Evolutionary conservation across 495 filamentous ascomycete genomes (phyloP).

Genomic region (Penicillium bovifimosum): DNA sequence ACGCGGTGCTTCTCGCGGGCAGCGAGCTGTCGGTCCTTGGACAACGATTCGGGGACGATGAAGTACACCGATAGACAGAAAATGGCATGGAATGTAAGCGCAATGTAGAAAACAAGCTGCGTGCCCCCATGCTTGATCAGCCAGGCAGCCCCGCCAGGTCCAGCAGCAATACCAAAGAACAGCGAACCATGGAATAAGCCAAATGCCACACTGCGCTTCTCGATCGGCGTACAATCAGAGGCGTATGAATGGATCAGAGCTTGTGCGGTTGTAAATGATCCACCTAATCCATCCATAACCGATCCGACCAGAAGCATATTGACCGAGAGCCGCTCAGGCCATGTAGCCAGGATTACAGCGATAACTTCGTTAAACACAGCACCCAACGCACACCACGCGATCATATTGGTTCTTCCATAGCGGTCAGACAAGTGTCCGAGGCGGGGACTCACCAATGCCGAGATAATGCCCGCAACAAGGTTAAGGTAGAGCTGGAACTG

Average conservation of each 20-base stretch:
- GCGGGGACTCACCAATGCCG: slow-evolving; percentile 72
- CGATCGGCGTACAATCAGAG: slow-evolving; percentile 77
- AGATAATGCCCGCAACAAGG: slow-evolving; percentile 63
- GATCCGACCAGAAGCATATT: slow-evolving; percentile 69
- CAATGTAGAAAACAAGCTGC: slow-evolving; percentile 71
- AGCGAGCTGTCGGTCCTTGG: slow-evolving; percentile 55
- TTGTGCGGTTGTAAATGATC: slow-evolving; percentile 78
- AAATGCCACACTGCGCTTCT: slow-evolving; percentile 75
- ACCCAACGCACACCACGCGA: slow-evolving; percentile 62
- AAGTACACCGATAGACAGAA: slow-evolving; percentile 66
- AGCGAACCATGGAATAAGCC: slow-evolving; percentile 83
- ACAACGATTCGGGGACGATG: slow-evolving; percentile 76
- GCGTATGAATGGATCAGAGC: slow-evolving; percentile 80
- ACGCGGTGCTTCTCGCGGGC: slow-evolving; percentile 61
- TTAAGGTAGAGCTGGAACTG: slow-evolving; percentile 69
- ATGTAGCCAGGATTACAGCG: slow-evolving; percentile 68
- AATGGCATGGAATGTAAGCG: slow-evolving; percentile 60
- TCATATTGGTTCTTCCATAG: slow-evolving; percentile 69
- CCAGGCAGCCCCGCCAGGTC: slow-evolving; percentile 72
- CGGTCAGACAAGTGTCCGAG: slow-evolving; percentile 84
- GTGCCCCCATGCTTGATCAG: slow-evolving; percentile 62
- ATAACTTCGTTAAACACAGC: slow-evolving; percentile 64
- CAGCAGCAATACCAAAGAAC: slow-evolving; percentile 79
- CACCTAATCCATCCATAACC: slow-evolving; percentile 73
- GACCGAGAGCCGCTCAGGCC: slow-evolving; percentile 63